Evolutionary conservation across 129 eudicot species (phyloP).

Genomic region (Flaveria brownii): DNA sequence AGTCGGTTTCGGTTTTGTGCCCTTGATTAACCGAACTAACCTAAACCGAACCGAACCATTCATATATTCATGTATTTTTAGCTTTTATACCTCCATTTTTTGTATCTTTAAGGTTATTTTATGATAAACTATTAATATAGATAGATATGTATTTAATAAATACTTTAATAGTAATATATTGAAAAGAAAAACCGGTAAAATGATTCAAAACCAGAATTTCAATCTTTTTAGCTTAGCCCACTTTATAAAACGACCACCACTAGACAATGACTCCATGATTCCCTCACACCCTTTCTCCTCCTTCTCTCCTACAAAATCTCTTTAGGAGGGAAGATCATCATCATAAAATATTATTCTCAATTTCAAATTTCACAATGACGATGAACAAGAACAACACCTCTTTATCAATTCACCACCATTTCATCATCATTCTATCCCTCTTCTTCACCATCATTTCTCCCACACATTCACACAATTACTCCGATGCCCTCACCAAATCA

Average conservation of each 20-base stretch:
- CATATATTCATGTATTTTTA: too few relatives aligned
- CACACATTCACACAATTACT: slow-evolving; percentile 45
- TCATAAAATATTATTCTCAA: background rate
- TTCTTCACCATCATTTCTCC: slow-evolving; percentile 25
- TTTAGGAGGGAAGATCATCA: background rate
- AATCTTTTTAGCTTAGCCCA: background rate
- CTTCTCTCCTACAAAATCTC: slow-evolving; percentile 22
- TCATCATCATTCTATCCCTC: slow-evolving; percentile 30
- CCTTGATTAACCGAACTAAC: too few relatives aligned
- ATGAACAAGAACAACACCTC: slow-evolving; percentile 9
- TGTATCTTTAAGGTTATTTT: too few relatives aligned
- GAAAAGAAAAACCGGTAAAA: background rate
- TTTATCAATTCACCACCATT: slow-evolving; percentile 25
- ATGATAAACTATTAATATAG: too few relatives aligned
- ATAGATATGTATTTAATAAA: too few relatives aligned
- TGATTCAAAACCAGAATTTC: background rate
- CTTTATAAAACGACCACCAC: slow-evolving; percentile 31
- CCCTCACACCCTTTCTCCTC: slow-evolving; percentile 16
- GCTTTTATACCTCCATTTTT: too few relatives aligned
- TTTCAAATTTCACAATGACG: background rate
- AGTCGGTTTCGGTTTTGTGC: too few relatives aligned
- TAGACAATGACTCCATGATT: background rate
- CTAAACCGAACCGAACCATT: too few relatives aligned
- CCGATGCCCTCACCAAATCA: slow-evolving; percentile 71
- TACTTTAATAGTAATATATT: too few relatives aligned